These are phyloP conservation scores for Sporothrix curviconia DNA, from an alignment of 2,329 filamentous ascomycete genomes.

Conservation along the genomic window DNA sequence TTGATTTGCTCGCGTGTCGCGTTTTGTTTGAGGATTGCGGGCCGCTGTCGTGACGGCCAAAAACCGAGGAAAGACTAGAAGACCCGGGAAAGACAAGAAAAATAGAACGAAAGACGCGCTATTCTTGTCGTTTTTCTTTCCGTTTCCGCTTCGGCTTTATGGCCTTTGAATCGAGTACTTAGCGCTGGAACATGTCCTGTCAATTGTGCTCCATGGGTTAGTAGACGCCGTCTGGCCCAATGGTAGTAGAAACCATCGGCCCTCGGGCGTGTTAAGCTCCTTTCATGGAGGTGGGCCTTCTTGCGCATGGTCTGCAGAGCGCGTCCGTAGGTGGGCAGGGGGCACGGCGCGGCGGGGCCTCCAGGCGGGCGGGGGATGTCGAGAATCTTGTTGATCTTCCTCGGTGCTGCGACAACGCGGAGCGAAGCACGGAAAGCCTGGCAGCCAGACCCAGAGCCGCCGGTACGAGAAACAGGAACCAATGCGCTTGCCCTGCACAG, in stretches of 20 bases:
- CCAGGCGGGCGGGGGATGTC: slow-evolving; percentile 64
- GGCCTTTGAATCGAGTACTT: slow-evolving; percentile 71
- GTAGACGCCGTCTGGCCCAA: slow-evolving; percentile 63
- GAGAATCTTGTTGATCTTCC: slow-evolving; percentile 58
- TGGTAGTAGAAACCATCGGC: slow-evolving; percentile 61
- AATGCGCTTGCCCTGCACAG: slow-evolving; percentile 64
- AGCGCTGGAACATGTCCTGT: slow-evolving; percentile 82
- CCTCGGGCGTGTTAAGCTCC: slow-evolving; percentile 66
- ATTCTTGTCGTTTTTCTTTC: too few species aligned
- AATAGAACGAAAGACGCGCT: too few species aligned
- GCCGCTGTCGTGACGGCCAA: background rate
- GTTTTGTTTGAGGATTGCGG: background rate
- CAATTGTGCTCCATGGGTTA: slow-evolving; percentile 73
- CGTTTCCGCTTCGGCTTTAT: too few species aligned
- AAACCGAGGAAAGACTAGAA: too few species aligned
- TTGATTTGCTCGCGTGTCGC: too few species aligned
- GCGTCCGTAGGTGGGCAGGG: slow-evolving; percentile 68
- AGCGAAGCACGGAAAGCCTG: slow-evolving; percentile 68
- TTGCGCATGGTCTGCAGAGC: slow-evolving; percentile 78
- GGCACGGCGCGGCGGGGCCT: slow-evolving; percentile 58
- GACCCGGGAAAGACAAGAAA: too few species aligned
- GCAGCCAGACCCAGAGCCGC: slow-evolving; percentile 68
- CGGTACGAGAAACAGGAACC: slow-evolving; percentile 75
- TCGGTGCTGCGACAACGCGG: slow-evolving; percentile 67
- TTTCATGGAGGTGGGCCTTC: slow-evolving; percentile 76